Evolutionary conservation across 2,329 filamentous ascomycete species (phyloP).

Genomic region (Cercospora sesami): DNA sequence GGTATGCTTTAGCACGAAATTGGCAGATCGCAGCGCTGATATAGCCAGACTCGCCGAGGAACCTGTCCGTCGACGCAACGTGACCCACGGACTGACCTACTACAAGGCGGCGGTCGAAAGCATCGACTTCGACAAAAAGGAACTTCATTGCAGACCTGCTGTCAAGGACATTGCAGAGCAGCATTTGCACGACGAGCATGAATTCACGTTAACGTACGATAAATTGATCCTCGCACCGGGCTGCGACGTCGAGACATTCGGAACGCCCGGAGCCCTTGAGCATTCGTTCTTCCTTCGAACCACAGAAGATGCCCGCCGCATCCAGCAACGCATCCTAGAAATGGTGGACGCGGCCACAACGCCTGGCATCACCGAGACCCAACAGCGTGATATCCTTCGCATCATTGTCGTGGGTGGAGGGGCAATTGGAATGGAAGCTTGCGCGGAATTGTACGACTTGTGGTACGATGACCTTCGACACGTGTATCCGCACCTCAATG

Average conservation of each 20-base stretch:
- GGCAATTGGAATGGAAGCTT: slow-evolving; percentile 46
- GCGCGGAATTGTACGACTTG: slow-evolving; percentile 48
- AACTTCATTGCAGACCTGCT: slow-evolving; percentile 40
- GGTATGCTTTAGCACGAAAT: background rate
- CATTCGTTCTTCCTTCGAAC: slow-evolving; percentile 44
- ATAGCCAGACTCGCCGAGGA: slow-evolving; percentile 43
- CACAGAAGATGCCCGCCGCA: slow-evolving; percentile 39
- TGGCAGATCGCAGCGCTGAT: background rate
- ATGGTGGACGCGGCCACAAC: slow-evolving; percentile 42
- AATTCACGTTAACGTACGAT: slow-evolving; percentile 47
- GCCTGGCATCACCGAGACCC: slow-evolving; percentile 33
- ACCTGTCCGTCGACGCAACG: slow-evolving; percentile 42
- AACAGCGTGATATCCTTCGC: slow-evolving; percentile 40
- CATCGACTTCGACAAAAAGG: slow-evolving; percentile 42
- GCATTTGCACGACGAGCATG: slow-evolving; percentile 28
- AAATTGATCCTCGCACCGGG: slow-evolving; percentile 47
- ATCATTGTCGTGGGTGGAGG: slow-evolving; percentile 47
- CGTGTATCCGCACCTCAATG: slow-evolving; percentile 45
- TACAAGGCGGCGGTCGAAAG: slow-evolving; percentile 45
- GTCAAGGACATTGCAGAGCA: slow-evolving; percentile 35
- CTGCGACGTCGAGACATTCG: slow-evolving; percentile 45
- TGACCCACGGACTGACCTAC: slow-evolving; percentile 26
- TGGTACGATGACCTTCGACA: slow-evolving; percentile 42
- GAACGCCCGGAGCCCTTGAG: slow-evolving; percentile 43
- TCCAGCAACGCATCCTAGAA: slow-evolving; percentile 42